These are phyloP conservation scores for Suillus subalutaceus DNA, from an alignment of 768 basidiomycete species.

Conservation along the genomic window DNA sequence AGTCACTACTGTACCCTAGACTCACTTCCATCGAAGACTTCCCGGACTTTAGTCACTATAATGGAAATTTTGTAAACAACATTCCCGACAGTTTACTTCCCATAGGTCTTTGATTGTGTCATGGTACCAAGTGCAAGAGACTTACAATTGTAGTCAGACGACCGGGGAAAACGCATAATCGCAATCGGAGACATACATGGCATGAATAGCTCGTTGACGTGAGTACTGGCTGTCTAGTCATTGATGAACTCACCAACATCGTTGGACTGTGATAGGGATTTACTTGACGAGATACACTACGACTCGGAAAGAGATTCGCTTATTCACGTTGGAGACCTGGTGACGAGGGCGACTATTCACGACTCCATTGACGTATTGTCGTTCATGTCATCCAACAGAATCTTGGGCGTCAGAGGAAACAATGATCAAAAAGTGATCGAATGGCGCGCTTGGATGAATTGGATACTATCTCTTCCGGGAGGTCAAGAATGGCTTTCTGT, in stretches of 20 bases:
- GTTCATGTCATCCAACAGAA: conserved; percentile 63
- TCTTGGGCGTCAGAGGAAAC: conserved; percentile 89
- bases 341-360: conserved; percentile 67
- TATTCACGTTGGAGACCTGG: conserved; percentile 82
- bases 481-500: conserved; percentile 57
- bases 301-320: conserved; percentile 64
- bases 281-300: conserved; percentile 67
- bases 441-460: conserved; percentile 87
- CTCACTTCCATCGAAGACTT: conserved; percentile 32
- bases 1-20: background rate
- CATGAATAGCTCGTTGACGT: conserved; percentile 71
- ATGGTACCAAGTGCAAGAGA: background rate
- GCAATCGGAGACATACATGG: conserved; percentile 92
- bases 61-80: conserved; percentile 34
- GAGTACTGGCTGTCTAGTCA: conserved; percentile 27
- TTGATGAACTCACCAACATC: conserved; percentile 2
- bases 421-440: conserved; percentile 92
- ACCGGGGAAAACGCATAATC: conserved; percentile 59
- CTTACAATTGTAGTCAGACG: conserved; percentile 39
- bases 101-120: conserved; percentile 40
- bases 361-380: conserved; percentile 65
- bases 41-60: conserved; percentile 62
- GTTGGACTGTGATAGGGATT: conserved; percentile 42
- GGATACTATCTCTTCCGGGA: conserved; percentile 55
- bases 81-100: conserved; percentile 56